These are phyloP conservation scores for Coelastrella sp. DNA, from an alignment of 139 green algal genomes.

Conservation along the genomic window DNA sequence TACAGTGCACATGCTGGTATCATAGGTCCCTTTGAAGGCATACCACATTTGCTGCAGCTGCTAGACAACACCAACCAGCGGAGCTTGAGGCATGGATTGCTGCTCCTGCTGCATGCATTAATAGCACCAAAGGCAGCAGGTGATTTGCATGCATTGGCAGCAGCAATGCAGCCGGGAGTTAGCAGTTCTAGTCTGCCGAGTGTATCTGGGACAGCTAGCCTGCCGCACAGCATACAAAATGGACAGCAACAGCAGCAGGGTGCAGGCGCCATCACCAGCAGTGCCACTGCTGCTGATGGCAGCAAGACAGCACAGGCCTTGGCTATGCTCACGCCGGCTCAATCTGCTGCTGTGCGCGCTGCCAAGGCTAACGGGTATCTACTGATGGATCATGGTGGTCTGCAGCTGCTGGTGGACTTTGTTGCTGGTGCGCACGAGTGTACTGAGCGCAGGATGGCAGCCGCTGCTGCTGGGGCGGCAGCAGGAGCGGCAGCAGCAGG, in stretches of 20 bases:
- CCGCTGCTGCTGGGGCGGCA: neutral
- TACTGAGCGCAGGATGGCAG: constrained; percentile 56
- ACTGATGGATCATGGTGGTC: constrained; percentile 78
- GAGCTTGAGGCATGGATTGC: constrained; percentile 77
- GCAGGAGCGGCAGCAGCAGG: constrained; percentile 43
- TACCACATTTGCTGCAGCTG: constrained; percentile 79
- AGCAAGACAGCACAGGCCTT: neutral
- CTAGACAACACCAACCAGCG: constrained; percentile 76
- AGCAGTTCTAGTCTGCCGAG: too few relatives aligned
- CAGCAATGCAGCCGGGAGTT: neutral
- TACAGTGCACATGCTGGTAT: constrained; percentile 70
- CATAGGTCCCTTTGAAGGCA: constrained; percentile 83
- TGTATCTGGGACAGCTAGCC: neutral
- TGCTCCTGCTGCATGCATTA: constrained; percentile 86
- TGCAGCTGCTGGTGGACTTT: constrained; percentile 89
- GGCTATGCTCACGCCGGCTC: neutral
- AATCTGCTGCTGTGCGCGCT: constrained; percentile 40
- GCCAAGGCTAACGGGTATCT: constrained; percentile 73
- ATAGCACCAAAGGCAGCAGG: constrained; percentile 63
- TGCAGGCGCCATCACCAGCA: neutral
- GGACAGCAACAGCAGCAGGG: constrained; percentile 17
- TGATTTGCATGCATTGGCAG: neutral
- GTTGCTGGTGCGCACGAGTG: constrained; percentile 84
- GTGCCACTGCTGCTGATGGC: neutral
- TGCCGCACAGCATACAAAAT: constrained; percentile 6